A percentile compares a stretch with the other conserved stretches of the same genome.
Conservation (phyloP, 1,139 yeast species). For the Candida sanyaensis region DNA sequence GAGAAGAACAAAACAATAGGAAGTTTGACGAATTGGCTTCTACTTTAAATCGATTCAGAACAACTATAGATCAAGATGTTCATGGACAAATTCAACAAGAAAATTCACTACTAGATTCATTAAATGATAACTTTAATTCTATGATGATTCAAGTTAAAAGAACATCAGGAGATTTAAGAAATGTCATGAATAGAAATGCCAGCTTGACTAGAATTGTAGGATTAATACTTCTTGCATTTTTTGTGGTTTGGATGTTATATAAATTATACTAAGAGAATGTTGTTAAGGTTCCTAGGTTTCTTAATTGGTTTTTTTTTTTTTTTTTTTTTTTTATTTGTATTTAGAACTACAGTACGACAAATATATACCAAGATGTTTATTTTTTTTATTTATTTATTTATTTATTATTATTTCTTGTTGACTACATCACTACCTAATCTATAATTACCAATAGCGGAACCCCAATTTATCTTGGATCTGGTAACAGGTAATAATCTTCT, state of each 20-base stretch:
- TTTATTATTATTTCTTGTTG: slow-evolving; percentile 21
- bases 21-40: slow-evolving; percentile 47
- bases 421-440: slow-evolving; percentile 84
- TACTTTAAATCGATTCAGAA: slow-evolving; percentile 47
- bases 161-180: slow-evolving; percentile 67
- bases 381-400: too few species aligned
- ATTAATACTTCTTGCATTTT: slow-evolving; percentile 57
- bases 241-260: slow-evolving; percentile 67
- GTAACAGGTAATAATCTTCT: slow-evolving; percentile 93
- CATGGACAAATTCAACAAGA: slow-evolving; percentile 46
- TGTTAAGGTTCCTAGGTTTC: too few species aligned
- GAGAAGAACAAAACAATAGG: slow-evolving; percentile 49
- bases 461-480: slow-evolving; percentile 92
- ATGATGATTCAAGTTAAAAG: slow-evolving; percentile 61
- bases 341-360: background rate
- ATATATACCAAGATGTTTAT: too few species aligned
- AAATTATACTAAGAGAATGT: slow-evolving; percentile 34
- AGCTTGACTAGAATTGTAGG: slow-evolving; percentile 45
- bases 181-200: slow-evolving; percentile 46
- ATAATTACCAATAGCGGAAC: slow-evolving; percentile 87
- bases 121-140: slow-evolving; percentile 61
- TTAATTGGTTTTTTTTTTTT: background rate
- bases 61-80: slow-evolving; percentile 45
- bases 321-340: background rate
- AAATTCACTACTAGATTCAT: slow-evolving; percentile 51